phyloP scores from a whole-genome alignment of 2,329 filamentous ascomycete species.

The Fusarium agapanthi region DNA sequence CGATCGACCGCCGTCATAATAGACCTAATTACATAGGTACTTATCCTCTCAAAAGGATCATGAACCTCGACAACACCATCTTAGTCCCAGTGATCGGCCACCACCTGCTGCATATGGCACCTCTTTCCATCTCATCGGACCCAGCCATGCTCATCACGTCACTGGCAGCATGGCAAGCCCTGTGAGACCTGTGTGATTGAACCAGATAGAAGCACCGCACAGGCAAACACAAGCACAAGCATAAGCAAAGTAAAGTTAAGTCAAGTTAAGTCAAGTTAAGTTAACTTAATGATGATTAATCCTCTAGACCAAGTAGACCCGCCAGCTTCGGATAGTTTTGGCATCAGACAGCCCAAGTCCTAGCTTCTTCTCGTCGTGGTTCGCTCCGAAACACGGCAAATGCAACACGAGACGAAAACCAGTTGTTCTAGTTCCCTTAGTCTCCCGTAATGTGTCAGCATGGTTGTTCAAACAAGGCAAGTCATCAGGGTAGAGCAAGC shows the following conservation, averaged over 20 bases:
- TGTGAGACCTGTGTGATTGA: background rate
- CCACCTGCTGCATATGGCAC: slow-evolving; percentile 24
- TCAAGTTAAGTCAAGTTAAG: background rate
- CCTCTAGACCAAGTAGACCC: background rate
- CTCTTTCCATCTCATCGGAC: background rate
- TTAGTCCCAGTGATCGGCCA: slow-evolving; percentile 8
- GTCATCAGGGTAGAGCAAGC: slow-evolving; percentile 8
- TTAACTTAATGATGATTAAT: background rate
- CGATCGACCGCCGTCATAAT: slow-evolving; percentile 16
- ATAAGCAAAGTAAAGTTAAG: too few species aligned
- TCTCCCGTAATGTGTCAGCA: slow-evolving; percentile 6
- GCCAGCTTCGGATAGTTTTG: background rate
- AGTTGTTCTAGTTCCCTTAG: background rate
- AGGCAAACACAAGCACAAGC: background rate
- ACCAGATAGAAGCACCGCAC: slow-evolving; percentile 1
- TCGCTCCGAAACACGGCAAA: background rate
- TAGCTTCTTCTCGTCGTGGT: background rate
- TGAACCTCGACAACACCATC: slow-evolving; percentile 18
- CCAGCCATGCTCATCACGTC: background rate
- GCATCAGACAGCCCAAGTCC: background rate
- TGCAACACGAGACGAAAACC: background rate
- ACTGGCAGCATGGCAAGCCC: background rate
- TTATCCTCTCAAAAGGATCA: background rate
- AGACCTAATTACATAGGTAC: background rate
- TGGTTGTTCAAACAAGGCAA: slow-evolving; percentile 8